phyloP scores from a whole-genome alignment of 208 protist genomes.

The Angomonas deanei region DNA sequence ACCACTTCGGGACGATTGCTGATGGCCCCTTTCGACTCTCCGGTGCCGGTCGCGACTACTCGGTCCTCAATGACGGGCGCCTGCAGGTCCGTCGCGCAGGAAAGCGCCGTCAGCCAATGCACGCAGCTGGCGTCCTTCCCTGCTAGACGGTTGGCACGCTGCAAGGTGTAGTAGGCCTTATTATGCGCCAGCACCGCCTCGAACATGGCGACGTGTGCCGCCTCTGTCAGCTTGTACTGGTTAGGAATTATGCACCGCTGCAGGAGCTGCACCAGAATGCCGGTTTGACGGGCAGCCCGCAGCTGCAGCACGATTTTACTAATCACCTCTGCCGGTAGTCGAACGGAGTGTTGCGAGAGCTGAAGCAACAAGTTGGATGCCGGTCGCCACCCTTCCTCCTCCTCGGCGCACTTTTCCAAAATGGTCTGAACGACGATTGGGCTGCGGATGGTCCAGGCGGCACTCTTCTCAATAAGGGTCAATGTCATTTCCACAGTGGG shows the following conservation, averaged over 20 bases:
- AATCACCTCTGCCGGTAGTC: slow-evolving; percentile 50
- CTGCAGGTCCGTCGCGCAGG: slow-evolving; percentile 58
- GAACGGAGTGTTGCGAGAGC: slow-evolving; percentile 14
- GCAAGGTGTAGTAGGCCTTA: slow-evolving; percentile 18
- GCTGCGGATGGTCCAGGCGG: slow-evolving; percentile 23
- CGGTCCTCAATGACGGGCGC: slow-evolving; percentile 26
- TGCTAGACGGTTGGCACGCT: background rate
- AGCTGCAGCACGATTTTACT: slow-evolving; percentile 56
- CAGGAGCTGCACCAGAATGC: slow-evolving; percentile 55
- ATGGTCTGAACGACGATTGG: slow-evolving; percentile 57
- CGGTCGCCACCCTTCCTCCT: slow-evolving; percentile 28
- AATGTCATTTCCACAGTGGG: slow-evolving; percentile 35
- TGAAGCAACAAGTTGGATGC: slow-evolving; percentile 40
- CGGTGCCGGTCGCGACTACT: slow-evolving; percentile 58
- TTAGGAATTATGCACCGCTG: slow-evolving; percentile 66
- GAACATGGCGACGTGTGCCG: slow-evolving; percentile 52
- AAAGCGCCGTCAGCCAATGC: slow-evolving; percentile 76
- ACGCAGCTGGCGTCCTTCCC: slow-evolving; percentile 14
- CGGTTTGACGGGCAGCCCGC: slow-evolving; percentile 35
- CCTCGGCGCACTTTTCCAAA: slow-evolving; percentile 37
- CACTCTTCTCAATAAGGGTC: slow-evolving; percentile 32
- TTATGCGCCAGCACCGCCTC: slow-evolving; percentile 69
- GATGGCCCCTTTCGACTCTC: slow-evolving; percentile 32
- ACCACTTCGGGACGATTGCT: slow-evolving; percentile 11
- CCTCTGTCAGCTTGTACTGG: slow-evolving; percentile 22